Evolutionary conservation across 2,329 filamentous ascomycete species (phyloP), one percentile per base, ranked within the genome.

Genomic region (Apiospora arundinis): DNA sequence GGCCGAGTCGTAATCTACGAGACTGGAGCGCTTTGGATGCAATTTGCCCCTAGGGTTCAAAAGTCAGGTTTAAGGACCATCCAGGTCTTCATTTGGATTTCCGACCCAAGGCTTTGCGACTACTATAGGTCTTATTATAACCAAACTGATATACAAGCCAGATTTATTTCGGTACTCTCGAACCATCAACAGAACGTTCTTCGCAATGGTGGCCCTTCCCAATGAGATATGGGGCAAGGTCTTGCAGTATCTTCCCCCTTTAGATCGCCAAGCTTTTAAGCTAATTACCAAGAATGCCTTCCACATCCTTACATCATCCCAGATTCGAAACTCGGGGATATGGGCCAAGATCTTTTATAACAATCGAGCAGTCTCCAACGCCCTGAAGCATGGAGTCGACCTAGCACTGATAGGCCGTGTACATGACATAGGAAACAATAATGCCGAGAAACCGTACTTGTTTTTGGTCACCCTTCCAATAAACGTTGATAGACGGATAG

Each of bases 261-360:
- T 48, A 48, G 46, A 48, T 48, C 46, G 46, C 21, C 46, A 48
- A 48, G 46, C 46, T 48, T 48, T 48, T 9, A n/a, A 48, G 46
- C 46, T 48, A 9, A 48, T 48, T 48, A 48, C 46, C 46, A 48
- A 48, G 46, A 48, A 48, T 48, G 46, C 46, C 46, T 48, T 48
- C 9, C 46, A 48, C 46, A 48, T 48, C 3, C 46, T 48, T 21
- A 48, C 46, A 48, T 48, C 46, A n/a, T 48, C 46, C 46, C 46
- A 48, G 46, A 48, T 23, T 48, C 46, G 46, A 48, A 48, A 48
- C 46, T 48, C 46, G 46, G 46, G 46, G 21, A 48, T 48, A 48
- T 48, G 21, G 46, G 46, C 46, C 21, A 48, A 48, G 21, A 48
- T 48, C 21, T n/a, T 48, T 48, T 48, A 18, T 48, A 48, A 48